These are phyloP conservation scores for Russula compacta DNA, from an alignment of 768 basidiomycete species.

Conservation along the genomic window DNA sequence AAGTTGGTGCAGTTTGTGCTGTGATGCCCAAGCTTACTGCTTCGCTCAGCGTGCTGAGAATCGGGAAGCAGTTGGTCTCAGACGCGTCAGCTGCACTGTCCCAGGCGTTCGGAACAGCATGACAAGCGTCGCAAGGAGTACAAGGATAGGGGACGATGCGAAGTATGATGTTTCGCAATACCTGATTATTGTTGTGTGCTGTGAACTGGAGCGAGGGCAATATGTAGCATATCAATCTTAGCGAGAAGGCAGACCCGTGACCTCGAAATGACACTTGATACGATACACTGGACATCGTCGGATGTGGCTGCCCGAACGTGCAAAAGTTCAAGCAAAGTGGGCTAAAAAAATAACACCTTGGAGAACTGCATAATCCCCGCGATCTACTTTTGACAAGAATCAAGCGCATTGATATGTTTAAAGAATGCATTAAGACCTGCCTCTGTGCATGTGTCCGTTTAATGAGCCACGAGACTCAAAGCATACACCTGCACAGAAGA, in stretches of 20 bases:
- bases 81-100: slow-evolving; percentile 31
- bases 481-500: slow-evolving; percentile 20
- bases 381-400: slow-evolving; percentile 19
- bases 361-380: slow-evolving; percentile 8
- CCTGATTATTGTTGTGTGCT: slow-evolving; percentile 6
- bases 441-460: slow-evolving; percentile 18
- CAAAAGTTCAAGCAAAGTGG: slow-evolving; percentile 7
- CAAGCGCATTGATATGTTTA: slow-evolving; percentile 18
- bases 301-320: slow-evolving; percentile 3
- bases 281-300: neutral
- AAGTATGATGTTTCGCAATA: neutral
- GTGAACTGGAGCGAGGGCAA: slow-evolving; percentile 3
- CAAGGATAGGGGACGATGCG: neutral
- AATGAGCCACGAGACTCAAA: slow-evolving; percentile 13
- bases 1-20: slow-evolving; percentile 11
- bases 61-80: slow-evolving; percentile 31
- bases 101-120: slow-evolving; percentile 23
- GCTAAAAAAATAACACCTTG: slow-evolving; percentile 5
- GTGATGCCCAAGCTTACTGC: slow-evolving; percentile 12
- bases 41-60: slow-evolving; percentile 22
- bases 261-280: slow-evolving; percentile 2
- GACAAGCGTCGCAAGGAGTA: neutral
- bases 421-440: slow-evolving; percentile 19
- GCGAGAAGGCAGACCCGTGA: neutral
- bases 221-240: slow-evolving; percentile 10